phyloP scores from a whole-genome alignment of 1,284 basidiomycete species.

The Flammula alnicola region DNA sequence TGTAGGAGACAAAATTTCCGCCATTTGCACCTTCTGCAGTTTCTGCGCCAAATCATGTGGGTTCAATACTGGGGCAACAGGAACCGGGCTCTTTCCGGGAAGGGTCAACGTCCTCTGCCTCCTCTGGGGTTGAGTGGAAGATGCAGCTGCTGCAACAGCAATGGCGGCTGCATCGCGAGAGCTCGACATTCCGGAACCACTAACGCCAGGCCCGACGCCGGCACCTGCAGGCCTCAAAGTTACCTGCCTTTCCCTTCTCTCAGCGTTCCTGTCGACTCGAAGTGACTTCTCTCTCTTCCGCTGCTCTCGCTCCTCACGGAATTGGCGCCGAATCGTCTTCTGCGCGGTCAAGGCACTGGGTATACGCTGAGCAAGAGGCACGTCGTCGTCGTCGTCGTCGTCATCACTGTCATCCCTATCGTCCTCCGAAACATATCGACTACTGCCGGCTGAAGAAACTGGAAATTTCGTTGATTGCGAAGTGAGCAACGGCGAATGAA shows the following conservation, averaged over 20 bases:
- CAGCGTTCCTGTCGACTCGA: constrained; percentile 20
- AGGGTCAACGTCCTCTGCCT: constrained; percentile 53
- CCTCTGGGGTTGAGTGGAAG: constrained; percentile 1
- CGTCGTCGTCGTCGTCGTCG: constrained; percentile 77
- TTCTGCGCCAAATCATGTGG: constrained; percentile 64
- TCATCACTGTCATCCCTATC: constrained; percentile 40
- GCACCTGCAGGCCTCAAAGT: constrained; percentile 41
- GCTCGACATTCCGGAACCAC: constrained; percentile 29
- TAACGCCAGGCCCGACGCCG: constrained; percentile 20
- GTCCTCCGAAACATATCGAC: constrained; percentile 29
- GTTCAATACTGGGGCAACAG: constrained; percentile 49
- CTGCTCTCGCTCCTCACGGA: constrained; percentile 68
- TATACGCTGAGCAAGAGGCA: constrained; percentile 78
- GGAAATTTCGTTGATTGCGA: constrained; percentile 15
- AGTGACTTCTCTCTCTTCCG: constrained; percentile 53
- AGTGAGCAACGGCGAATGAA: neutral
- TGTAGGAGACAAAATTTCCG: constrained; percentile 14
- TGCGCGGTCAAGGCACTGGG: constrained; percentile 80
- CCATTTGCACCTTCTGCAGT: constrained; percentile 54
- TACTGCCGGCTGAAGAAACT: constrained; percentile 16
- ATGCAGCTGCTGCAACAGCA: constrained; percentile 30
- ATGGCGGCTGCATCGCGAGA: constrained; percentile 45
- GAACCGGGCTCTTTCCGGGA: constrained; percentile 39
- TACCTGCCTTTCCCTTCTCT: constrained; percentile 33
- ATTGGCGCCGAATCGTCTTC: constrained; percentile 72